A percentile compares a stretch with the other conserved stretches of the same genome.
phyloP scores from a whole-genome alignment of 2,329 filamentous ascomycete species.

The Cordyceps cicadae region DNA sequence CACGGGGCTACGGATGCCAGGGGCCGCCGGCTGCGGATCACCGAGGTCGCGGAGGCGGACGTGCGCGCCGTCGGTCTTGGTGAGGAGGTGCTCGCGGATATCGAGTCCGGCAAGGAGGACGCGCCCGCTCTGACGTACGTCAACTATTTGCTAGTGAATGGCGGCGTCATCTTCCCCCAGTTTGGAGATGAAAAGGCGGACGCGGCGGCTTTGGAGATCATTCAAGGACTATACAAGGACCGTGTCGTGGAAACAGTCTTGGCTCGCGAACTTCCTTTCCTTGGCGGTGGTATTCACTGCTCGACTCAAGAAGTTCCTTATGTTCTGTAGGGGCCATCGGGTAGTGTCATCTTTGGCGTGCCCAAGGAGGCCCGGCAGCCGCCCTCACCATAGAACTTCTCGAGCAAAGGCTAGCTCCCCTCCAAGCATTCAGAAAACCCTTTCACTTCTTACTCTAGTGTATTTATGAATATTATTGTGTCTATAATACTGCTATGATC shows the following conservation, averaged over 20 bases:
- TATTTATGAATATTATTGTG: too few species aligned
- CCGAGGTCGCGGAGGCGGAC: slow-evolving; percentile 19
- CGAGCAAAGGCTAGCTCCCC: too few species aligned
- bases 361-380: too few species aligned
- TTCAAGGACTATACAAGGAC: slow-evolving; percentile 12
- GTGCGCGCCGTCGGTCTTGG: slow-evolving; percentile 12
- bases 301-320: slow-evolving; percentile 20
- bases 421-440: too few species aligned
- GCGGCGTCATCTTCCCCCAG: slow-evolving; percentile 21
- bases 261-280: slow-evolving; percentile 13
- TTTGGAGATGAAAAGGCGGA: slow-evolving; percentile 20
- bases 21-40: slow-evolving; percentile 17
- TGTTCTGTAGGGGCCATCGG: too few species aligned
- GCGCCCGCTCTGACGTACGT: slow-evolving; percentile 16
- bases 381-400: too few species aligned
- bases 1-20: slow-evolving; percentile 14
- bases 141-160: slow-evolving; percentile 22
- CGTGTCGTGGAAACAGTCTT: slow-evolving; percentile 16
- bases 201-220: slow-evolving; percentile 14
- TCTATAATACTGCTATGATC: too few species aligned
- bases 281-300: slow-evolving; percentile 23
- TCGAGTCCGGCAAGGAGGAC: not conserved
- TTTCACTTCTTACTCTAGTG: too few species aligned
- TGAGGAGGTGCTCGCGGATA: slow-evolving; percentile 6
- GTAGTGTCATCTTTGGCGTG: too few species aligned